A percentile compares a stretch with the other conserved stretches of the same genome.
Evolutionary conservation across 371 early-diverging fungal species (phyloP).

Genomic region (Blastocladiella emersonii): DNA sequence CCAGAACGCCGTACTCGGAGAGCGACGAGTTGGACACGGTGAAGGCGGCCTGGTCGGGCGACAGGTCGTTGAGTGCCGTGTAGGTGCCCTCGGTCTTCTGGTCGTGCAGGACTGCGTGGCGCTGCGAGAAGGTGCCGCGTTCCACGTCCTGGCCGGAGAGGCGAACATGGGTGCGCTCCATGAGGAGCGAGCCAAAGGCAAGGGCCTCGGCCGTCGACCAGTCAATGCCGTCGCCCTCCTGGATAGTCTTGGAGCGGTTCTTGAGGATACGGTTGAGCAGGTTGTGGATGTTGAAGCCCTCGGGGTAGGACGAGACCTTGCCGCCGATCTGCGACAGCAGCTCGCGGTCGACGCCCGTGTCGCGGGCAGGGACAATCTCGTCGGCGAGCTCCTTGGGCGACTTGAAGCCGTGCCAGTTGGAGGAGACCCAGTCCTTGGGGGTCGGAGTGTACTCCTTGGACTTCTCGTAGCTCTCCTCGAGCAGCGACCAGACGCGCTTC

Average conservation of each 20-base stretch:
- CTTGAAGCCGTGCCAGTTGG: slow-evolving; percentile 79
- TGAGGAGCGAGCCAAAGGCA: slow-evolving; percentile 80
- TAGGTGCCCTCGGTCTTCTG: slow-evolving; percentile 58
- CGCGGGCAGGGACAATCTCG: slow-evolving; percentile 26
- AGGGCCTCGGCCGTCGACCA: slow-evolving; percentile 94
- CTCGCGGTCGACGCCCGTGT: slow-evolving; percentile 21
- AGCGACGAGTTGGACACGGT: slow-evolving; percentile 86
- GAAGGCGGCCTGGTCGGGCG: slow-evolving; percentile 66
- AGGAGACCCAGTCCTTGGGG: slow-evolving; percentile 82
- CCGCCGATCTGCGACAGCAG: slow-evolving; percentile 64
- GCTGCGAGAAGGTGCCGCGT: slow-evolving; percentile 96
- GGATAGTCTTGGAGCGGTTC: slow-evolving; percentile 61
- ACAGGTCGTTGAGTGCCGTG: slow-evolving; percentile 67
- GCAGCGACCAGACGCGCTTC: slow-evolving; percentile 73
- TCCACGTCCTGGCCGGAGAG: slow-evolving; percentile 90
- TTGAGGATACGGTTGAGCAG: slow-evolving; percentile 74
- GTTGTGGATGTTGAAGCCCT: slow-evolving; percentile 73
- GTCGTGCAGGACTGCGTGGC: slow-evolving; percentile 89
- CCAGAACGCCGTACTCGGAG: slow-evolving; percentile 90
- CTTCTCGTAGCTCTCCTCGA: slow-evolving; percentile 78
- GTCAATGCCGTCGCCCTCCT: slow-evolving; percentile 67
- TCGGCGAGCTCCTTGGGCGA: slow-evolving; percentile 69
- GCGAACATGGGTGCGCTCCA: slow-evolving; percentile 82
- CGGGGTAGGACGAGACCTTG: slow-evolving; percentile 62
- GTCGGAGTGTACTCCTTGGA: slow-evolving; percentile 79